Conservation (phyloP, 2,329 filamentous ascomycete genomes). For the Fusarium avenaceum region DNA sequence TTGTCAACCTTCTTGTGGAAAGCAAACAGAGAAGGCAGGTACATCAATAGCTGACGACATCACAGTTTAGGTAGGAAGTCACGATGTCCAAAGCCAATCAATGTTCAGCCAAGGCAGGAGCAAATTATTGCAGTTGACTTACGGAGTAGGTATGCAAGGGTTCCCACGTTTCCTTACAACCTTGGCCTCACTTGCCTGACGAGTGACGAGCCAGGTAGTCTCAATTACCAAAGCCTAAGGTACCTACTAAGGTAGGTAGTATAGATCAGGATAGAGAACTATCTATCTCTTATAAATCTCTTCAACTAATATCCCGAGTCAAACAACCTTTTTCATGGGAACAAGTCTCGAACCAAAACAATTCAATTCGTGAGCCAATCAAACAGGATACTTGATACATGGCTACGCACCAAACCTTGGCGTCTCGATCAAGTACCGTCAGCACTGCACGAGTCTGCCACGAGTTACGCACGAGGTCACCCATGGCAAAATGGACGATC, state of each 20-base stretch:
- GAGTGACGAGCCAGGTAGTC: not conserved
- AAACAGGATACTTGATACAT: constrained; percentile 9
- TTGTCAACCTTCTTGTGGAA: not conserved
- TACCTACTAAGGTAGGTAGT: no score
- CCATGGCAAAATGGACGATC: constrained; percentile 33
- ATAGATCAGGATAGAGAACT: no score
- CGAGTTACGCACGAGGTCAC: constrained; percentile 35
- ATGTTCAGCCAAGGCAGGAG: constrained; percentile 16
- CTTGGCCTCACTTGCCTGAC: not conserved
- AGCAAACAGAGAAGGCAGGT: not conserved
- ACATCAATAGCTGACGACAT: constrained; percentile 16
- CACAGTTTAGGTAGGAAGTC: constrained; percentile 8
- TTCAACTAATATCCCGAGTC: not conserved
- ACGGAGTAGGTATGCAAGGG: constrained; percentile 16
- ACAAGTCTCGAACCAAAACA: constrained; percentile 26
- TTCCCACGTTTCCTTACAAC: constrained; percentile 19
- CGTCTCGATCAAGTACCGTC: constrained; percentile 25
- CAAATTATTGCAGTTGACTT: constrained; percentile 13
- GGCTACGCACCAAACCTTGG: constrained; percentile 17
- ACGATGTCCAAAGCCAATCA: constrained; percentile 14
- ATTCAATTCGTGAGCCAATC: constrained; percentile 4
- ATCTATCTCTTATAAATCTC: no score
- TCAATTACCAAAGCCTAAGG: no score
- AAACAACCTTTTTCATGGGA: not conserved
- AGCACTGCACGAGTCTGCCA: constrained; percentile 31